A percentile compares a stretch with the other conserved stretches of the same genome.
Evolutionary conservation across 192 early-diverging fungal genomes (phyloP).

Genomic region (Podila epicladia): DNA sequence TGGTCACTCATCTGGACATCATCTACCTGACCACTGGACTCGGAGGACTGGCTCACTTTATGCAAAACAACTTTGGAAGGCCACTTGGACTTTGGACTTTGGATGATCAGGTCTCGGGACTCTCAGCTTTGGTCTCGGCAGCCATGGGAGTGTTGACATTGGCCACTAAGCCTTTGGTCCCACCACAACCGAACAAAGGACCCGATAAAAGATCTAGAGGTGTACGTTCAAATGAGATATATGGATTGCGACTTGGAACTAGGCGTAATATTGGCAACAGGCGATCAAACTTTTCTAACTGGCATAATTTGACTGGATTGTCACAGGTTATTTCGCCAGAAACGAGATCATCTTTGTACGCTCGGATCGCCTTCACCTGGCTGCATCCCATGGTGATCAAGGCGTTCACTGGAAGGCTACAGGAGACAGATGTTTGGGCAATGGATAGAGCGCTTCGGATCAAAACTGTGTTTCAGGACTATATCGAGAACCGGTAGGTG

Average conservation of each 20-base stretch:
- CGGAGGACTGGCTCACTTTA: conserved; percentile 27
- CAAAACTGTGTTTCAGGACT: conserved; percentile 36
- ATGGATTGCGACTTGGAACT: no score
- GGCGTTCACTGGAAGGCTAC: conserved; percentile 21
- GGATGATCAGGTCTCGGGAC: conserved; percentile 45
- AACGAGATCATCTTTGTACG: conserved; percentile 40
- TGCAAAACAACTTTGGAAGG: conserved; percentile 35
- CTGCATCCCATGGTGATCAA: conserved; percentile 48
- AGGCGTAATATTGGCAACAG: neutral
- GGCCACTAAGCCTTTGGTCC: conserved; percentile 44
- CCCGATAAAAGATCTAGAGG: conserved; percentile 36
- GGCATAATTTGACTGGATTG: neutral
- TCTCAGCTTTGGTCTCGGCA: conserved; percentile 25
- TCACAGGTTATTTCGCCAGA: conserved; percentile 43
- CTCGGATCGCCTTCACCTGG: conserved; percentile 45
- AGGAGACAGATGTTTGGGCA: conserved; percentile 43
- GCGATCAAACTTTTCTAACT: neutral
- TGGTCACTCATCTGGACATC: conserved; percentile 42
- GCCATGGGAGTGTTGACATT: conserved; percentile 23
- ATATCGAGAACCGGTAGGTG: conserved; percentile 33
- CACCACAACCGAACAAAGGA: conserved; percentile 39
- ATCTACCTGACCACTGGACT: conserved; percentile 41
- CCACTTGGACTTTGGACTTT: conserved; percentile 44
- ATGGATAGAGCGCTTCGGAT: conserved; percentile 29
- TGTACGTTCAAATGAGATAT: conserved; percentile 9